Base-by-base conservation (phyloP, 2,329 filamentous ascomycete species). In the Fusarium odoratissimum region DNA sequence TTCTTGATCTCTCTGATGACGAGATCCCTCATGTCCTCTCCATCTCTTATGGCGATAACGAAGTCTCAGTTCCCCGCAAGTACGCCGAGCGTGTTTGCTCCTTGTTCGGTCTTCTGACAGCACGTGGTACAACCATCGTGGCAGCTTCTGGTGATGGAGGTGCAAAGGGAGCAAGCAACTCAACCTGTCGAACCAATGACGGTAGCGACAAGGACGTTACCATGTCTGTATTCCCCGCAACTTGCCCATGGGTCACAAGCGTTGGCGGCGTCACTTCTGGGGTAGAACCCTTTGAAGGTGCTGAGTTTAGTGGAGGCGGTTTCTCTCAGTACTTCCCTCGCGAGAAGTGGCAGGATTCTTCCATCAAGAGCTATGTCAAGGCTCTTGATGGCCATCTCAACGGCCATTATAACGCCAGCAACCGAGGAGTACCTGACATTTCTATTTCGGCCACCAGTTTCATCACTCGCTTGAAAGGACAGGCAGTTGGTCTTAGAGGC, bases 191-290 rank as follows among this genome's bases (percentile, higher is more conserved):
- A 57, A 85, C 85, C 62, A 90, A 91, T 76, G 89, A 92, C 63
- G 90, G 90, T 28, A 84, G 81, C 46, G 85, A 88, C 65, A 86
- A 83, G 3, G 86, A 86, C 14, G 83, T 86, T 25, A 90, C 91
- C 76, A 82, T 90, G 35, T 86, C 90, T 2, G 86, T 85, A 9
- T 94, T 93, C 80, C 92, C 92, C 0, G 88, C 87, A 1, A 87
- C 87, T 1, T 94, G 92, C 74, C 91, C 91, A 0, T 93, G 89
- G 79, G 87, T 93, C 12, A 93, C 92, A 1, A 82, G 86, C 5
- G 88, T 93, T 3, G 92, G 92, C 11, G 91, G 88, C 3, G 91
- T 89, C 3, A 76, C 68, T 42, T 82, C 82, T 71, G 72, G 72
- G 4, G 72, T 74, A 6, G 77, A 80, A 8, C 83, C 83, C 1